These are phyloP conservation scores for Lepidium campestre DNA, from an alignment of 441 rosid genomes.

Conservation along the genomic window DNA sequence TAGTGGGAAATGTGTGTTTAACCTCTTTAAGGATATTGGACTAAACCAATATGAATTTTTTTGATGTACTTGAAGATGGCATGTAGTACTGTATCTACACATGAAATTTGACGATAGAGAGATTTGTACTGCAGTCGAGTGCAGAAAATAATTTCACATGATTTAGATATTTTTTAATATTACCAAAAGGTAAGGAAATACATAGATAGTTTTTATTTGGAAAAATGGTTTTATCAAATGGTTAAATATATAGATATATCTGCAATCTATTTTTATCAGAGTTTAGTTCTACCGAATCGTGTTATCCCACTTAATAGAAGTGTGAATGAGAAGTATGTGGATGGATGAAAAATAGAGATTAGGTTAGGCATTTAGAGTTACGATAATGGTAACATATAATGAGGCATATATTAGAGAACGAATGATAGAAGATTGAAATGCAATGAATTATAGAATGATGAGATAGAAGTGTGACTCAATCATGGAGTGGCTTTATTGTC, in stretches of 20 bases:
- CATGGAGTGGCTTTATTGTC: constrained; percentile 8
- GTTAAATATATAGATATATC: no score
- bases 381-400: background rate
- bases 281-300: no score
- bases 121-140: background rate
- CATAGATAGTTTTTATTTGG: no score
- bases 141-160: background rate
- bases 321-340: no score
- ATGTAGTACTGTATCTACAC: background rate
- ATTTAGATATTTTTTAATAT: background rate
- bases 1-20: constrained; percentile 3
- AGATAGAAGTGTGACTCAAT: constrained; percentile 19
- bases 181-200: background rate
- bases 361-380: background rate
- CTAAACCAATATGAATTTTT: background rate
- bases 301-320: no score
- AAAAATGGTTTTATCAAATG: no score
- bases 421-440: constrained; percentile 7
- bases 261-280: no score
- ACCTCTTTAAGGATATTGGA: background rate
- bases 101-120: background rate
- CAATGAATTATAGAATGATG: constrained; percentile 13
- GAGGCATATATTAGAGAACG: constrained; percentile 10
- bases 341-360: background rate
- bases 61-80: background rate